A percentile compares a stretch with the other conserved stretches of the same genome.
These are phyloP conservation scores for Stephanodiscus triporus DNA, from an alignment of 108 stramenopile species.

Conservation along the genomic window DNA sequence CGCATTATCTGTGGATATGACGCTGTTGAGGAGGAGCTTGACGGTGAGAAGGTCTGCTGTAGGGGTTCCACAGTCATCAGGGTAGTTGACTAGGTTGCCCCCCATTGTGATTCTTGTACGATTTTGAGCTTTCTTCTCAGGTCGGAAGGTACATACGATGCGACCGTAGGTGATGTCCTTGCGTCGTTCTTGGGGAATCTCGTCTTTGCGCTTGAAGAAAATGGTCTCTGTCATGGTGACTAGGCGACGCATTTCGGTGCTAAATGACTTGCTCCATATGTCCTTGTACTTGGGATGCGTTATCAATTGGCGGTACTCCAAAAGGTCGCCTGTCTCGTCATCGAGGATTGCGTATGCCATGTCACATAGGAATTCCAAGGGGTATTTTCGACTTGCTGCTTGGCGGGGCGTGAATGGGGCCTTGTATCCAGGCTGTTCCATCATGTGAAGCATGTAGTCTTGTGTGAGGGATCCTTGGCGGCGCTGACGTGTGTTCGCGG, in stretches of 20 bases:
- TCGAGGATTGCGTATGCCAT: conserved; percentile 10
- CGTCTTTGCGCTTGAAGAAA: neutral
- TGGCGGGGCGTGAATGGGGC: neutral
- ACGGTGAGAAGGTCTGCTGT: conserved; percentile 38
- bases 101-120: conserved; percentile 45
- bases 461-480: too few relatives aligned
- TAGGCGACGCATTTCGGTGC: conserved; percentile 5
- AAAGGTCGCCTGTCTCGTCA: conserved; percentile 20
- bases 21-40: conserved; percentile 33
- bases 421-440: neutral
- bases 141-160: conserved; percentile 26
- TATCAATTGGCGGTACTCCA: conserved; percentile 27
- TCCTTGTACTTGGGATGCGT: conserved; percentile 13
- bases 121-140: conserved; percentile 23
- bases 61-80: conserved; percentile 24
- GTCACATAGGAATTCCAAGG: neutral
- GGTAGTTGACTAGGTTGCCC: conserved; percentile 38
- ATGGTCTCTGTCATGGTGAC: conserved; percentile 12
- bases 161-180: conserved; percentile 28
- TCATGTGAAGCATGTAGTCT: too few relatives aligned
- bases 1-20: too few relatives aligned
- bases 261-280: neutral
- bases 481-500: too few relatives aligned
- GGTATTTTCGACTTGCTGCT: neutral
- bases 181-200: conserved; percentile 13